Conservation (phyloP, 2,329 filamentous ascomycete genomes). For the Cylindrodendrum hubeiense region DNA sequence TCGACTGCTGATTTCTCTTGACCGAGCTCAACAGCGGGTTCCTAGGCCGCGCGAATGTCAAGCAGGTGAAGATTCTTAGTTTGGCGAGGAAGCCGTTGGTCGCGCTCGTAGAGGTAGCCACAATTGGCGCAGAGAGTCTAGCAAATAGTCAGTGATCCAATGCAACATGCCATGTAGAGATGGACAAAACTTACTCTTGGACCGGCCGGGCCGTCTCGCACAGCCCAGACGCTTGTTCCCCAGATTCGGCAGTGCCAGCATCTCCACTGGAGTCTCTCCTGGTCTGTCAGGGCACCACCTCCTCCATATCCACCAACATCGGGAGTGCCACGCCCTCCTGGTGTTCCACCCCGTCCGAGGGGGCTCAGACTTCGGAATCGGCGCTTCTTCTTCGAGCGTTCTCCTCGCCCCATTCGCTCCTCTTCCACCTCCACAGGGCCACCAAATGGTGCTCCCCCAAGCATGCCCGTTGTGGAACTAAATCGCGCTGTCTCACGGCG, state of each 20-base stretch:
- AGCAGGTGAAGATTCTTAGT: constrained; percentile 55
- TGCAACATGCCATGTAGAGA: not conserved
- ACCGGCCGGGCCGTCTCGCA: constrained; percentile 89
- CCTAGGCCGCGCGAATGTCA: constrained; percentile 49
- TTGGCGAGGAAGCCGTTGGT: constrained; percentile 78
- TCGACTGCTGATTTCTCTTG: constrained; percentile 31
- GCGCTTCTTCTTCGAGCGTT: constrained; percentile 95
- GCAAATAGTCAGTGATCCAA: constrained; percentile 26
- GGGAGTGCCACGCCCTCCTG: constrained; percentile 81
- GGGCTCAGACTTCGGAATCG: constrained; percentile 92
- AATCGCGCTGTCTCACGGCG: constrained; percentile 93
- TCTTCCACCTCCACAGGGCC: constrained; percentile 71
- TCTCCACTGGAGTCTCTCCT: constrained; percentile 86
- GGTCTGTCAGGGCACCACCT: constrained; percentile 77
- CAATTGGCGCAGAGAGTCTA: constrained; percentile 94
- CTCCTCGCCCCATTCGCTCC: constrained; percentile 90
- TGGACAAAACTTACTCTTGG: constrained; percentile 73
- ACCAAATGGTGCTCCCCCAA: constrained; percentile 78
- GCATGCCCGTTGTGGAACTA: constrained; percentile 85
- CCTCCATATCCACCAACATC: constrained; percentile 82
- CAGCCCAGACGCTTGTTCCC: constrained; percentile 94
- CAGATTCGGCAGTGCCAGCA: constrained; percentile 90
- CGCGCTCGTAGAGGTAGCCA: constrained; percentile 88
- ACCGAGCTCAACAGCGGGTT: constrained; percentile 33
- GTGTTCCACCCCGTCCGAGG: constrained; percentile 71